A percentile compares a stretch with the other conserved stretches of the same genome.
Conservation (phyloP, 2,329 filamentous ascomycete species). For the Xylariaceae sp. region DNA sequence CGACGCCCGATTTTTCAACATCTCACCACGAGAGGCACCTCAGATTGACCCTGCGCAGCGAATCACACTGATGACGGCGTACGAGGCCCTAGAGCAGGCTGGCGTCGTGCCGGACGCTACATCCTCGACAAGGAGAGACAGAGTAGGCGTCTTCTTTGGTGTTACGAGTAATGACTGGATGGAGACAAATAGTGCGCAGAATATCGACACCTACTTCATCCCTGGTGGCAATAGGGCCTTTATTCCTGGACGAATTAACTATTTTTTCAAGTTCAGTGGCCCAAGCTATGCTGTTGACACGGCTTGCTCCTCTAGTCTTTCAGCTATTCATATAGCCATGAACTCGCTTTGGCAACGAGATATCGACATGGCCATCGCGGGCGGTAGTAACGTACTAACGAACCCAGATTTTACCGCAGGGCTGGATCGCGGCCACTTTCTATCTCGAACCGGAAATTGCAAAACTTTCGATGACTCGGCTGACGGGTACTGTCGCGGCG, state of each 20-base stretch:
- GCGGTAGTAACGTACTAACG: slow-evolving; percentile 67
- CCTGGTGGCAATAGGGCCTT: slow-evolving; percentile 44
- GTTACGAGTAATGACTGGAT: slow-evolving; percentile 51
- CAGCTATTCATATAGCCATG: slow-evolving; percentile 46
- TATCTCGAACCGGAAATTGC: slow-evolving; percentile 54
- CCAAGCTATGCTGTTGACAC: slow-evolving; percentile 39
- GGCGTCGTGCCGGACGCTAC: slow-evolving; percentile 40
- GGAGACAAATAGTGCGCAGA: slow-evolving; percentile 66
- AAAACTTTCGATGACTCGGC: slow-evolving; percentile 52
- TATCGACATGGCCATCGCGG: slow-evolving; percentile 67
- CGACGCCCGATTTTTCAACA: slow-evolving; percentile 33
- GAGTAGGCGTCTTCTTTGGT: slow-evolving; percentile 32
- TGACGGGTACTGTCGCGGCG: slow-evolving; percentile 51
- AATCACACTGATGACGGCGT: slow-evolving; percentile 66
- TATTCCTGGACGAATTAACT: slow-evolving; percentile 45
- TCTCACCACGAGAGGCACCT: slow-evolving; percentile 30
- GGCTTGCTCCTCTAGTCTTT: slow-evolving; percentile 39
- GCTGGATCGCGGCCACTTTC: slow-evolving; percentile 66
- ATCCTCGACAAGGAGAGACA: slow-evolving; percentile 20
- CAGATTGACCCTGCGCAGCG: slow-evolving; percentile 68
- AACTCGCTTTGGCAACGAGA: slow-evolving; percentile 67
- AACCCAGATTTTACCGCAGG: slow-evolving; percentile 69
- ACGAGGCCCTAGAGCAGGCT: slow-evolving; percentile 70
- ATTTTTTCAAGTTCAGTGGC: slow-evolving; percentile 42
- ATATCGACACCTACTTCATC: slow-evolving; percentile 54